These are phyloP conservation scores for Pyrenula massariospora DNA, from an alignment of 495 filamentous ascomycete genomes.

Conservation along the genomic window DNA sequence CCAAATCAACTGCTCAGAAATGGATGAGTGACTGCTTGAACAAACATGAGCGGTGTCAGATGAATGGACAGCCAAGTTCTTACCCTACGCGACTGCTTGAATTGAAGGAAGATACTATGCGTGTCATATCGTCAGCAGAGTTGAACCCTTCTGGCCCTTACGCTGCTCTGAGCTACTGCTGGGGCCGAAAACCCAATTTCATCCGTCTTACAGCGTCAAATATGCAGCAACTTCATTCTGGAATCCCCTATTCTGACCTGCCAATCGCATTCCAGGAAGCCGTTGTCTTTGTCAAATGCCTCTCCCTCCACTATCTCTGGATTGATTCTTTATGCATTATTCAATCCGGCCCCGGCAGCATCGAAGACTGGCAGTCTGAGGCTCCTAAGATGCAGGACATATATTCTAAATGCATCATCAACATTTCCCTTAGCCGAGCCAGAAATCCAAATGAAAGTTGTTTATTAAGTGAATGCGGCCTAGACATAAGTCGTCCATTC, in stretches of 20 bases:
- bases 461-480: background rate
- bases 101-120: background rate
- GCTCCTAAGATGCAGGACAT: constrained; percentile 6
- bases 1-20: background rate
- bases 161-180: background rate
- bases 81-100: background rate
- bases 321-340: constrained; percentile 17
- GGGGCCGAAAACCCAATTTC: background rate
- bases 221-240: background rate
- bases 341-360: constrained; percentile 5
- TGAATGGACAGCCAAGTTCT: background rate
- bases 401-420: constrained; percentile 8
- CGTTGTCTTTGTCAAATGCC: constrained; percentile 1
- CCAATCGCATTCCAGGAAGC: constrained; percentile 10
- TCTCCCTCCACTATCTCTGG: constrained; percentile 13
- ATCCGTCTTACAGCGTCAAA: background rate
- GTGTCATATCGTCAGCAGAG: background rate
- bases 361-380: constrained; percentile 13
- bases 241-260: background rate
- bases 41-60: background rate
- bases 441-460: background rate
- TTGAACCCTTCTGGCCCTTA: background rate
- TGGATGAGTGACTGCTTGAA: background rate
- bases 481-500: background rate
- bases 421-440: constrained; percentile 3